Evolutionary conservation across 108 stramenopile species (phyloP).

Genomic region (Skeletonema potamos): DNA sequence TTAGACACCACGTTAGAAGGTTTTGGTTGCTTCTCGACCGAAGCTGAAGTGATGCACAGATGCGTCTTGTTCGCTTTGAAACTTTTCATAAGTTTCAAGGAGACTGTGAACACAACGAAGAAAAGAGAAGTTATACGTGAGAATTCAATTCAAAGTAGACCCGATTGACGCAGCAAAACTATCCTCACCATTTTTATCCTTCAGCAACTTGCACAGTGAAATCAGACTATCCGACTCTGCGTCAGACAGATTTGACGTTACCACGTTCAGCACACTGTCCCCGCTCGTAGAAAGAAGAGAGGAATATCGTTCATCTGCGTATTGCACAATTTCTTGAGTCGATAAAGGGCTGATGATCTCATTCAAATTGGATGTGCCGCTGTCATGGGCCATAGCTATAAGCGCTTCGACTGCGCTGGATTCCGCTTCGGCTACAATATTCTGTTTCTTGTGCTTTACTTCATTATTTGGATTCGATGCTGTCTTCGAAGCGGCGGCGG

Average conservation of each 20-base stretch:
- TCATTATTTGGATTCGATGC: neutral
- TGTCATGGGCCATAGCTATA: neutral
- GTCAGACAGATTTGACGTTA: constrained; percentile 61
- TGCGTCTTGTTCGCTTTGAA: constrained; percentile 64
- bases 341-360: constrained; percentile 12
- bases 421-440: neutral
- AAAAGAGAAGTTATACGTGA: neutral
- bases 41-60: constrained; percentile 58
- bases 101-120: constrained; percentile 24
- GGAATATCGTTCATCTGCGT: constrained; percentile 35
- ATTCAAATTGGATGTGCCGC: constrained; percentile 1
- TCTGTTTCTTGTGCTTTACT: neutral
- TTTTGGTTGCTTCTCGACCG: neutral
- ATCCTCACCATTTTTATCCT: constrained; percentile 44
- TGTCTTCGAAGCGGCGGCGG: neutral
- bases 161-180: neutral
- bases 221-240: constrained; percentile 49
- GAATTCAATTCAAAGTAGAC: neutral
- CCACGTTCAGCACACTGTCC: constrained; percentile 28
- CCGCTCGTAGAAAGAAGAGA: constrained; percentile 24
- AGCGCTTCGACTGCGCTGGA: neutral
- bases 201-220: constrained; percentile 39
- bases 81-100: constrained; percentile 54
- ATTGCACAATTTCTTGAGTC: constrained; percentile 24
- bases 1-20: constrained; percentile 36